These are phyloP conservation scores for Malassezia vespertilionis DNA, from an alignment of 1,284 basidiomycete species.

Conservation along the genomic window DNA sequence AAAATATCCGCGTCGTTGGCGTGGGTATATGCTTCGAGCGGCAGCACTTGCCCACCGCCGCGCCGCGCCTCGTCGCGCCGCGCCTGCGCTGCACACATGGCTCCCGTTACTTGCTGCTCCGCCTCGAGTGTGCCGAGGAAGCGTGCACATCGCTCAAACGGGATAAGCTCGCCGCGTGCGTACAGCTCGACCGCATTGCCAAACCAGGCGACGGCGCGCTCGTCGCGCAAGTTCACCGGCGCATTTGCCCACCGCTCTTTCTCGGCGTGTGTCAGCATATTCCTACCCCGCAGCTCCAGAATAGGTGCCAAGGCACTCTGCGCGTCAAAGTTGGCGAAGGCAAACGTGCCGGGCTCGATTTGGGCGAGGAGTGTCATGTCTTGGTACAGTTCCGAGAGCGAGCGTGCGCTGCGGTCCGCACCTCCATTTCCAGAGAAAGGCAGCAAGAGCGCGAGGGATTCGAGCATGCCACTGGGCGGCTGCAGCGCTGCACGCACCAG, in stretches of 20 bases:
- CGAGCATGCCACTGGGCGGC: constrained; percentile 42
- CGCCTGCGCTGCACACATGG: not conserved
- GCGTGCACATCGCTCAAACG: constrained; percentile 47
- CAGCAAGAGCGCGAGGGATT: constrained; percentile 48
- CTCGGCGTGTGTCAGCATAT: constrained; percentile 53
- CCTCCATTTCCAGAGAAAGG: constrained; percentile 36
- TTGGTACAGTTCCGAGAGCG: constrained; percentile 49
- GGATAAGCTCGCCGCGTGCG: constrained; percentile 47
- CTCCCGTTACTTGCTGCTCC: constrained; percentile 10
- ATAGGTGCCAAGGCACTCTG: constrained; percentile 45
- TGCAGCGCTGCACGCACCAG: constrained; percentile 51
- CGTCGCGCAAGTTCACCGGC: constrained; percentile 52
- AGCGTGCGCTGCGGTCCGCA: constrained; percentile 45
- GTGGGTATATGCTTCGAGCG: constrained; percentile 17
- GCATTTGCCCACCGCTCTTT: constrained; percentile 51
- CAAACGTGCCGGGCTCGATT: constrained; percentile 52
- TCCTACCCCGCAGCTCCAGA: constrained; percentile 48
- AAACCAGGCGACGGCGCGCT: constrained; percentile 48
- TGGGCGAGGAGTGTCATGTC: constrained; percentile 53
- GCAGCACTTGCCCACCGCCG: constrained; percentile 4
- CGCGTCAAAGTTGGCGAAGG: constrained; percentile 47
- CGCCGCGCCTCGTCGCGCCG: constrained; percentile 1
- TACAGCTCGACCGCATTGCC: constrained; percentile 47
- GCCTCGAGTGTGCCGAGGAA: constrained; percentile 50
- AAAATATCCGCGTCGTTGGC: constrained; percentile 17